These are phyloP conservation scores for Heteromeles arbutifolia DNA, from an alignment of 306 rosid genomes.

Conservation along the genomic window DNA sequence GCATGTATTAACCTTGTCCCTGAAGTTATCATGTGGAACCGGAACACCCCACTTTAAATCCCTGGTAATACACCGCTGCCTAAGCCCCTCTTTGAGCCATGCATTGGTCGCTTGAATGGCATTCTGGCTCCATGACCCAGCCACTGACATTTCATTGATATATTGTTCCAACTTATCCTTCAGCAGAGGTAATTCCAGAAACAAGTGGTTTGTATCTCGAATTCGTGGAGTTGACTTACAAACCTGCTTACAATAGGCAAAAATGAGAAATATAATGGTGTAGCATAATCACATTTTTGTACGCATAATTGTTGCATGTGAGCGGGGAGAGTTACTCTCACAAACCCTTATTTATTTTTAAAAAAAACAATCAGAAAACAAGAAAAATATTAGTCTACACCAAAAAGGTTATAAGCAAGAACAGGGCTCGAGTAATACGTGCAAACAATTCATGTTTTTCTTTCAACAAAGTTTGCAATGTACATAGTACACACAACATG, in stretches of 20 bases:
- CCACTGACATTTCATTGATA: slow-evolving; percentile 66
- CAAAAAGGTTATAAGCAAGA: neutral
- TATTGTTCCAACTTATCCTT: slow-evolving; percentile 64
- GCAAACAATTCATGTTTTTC: neutral
- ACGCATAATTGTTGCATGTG: neutral
- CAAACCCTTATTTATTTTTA: neutral
- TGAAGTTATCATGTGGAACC: slow-evolving; percentile 83
- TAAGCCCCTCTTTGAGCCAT: slow-evolving; percentile 87
- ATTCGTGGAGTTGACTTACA: slow-evolving; percentile 68
- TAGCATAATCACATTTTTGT: neutral
- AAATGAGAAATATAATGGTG: neutral
- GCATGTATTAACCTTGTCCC: slow-evolving; percentile 60
- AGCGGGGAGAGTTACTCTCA: neutral
- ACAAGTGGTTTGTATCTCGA: slow-evolving; percentile 84
- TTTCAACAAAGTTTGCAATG: neutral
- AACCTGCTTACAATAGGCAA: slow-evolving; percentile 35
- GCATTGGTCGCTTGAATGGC: slow-evolving; percentile 84
- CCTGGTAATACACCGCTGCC: slow-evolving; percentile 79
- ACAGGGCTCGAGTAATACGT: neutral
- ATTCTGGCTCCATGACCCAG: slow-evolving; percentile 90
- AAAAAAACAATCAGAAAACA: too few relatives aligned
- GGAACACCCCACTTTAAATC: slow-evolving; percentile 99
- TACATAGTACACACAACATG: neutral
- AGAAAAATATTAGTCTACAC: neutral
- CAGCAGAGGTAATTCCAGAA: slow-evolving; percentile 84